phyloP scores from a whole-genome alignment of 2,329 filamentous ascomycete species.

The Colletotrichum neosansevieriae region DNA sequence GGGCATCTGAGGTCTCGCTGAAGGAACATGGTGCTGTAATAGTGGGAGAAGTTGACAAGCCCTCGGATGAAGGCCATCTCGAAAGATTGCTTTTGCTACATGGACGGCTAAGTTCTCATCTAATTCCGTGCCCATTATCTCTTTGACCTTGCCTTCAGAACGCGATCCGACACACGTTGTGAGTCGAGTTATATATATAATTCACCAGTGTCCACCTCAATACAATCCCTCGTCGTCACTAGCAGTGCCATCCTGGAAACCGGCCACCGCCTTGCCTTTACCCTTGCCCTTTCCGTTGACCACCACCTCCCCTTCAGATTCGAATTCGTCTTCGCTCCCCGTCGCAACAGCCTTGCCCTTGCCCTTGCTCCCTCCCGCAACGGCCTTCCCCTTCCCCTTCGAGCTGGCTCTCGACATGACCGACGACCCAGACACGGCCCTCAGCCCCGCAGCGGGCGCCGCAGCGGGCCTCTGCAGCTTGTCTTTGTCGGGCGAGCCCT shows the following conservation, averaged over 20 bases:
- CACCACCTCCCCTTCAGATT: slow-evolving; percentile 47
- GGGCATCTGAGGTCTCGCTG: not conserved
- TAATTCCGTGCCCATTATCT: slow-evolving; percentile 1
- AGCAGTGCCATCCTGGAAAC: slow-evolving; percentile 65
- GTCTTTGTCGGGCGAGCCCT: slow-evolving; percentile 68
- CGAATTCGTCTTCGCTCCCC: slow-evolving; percentile 50
- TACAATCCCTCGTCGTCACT: slow-evolving; percentile 71
- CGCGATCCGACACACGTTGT: too few species aligned
- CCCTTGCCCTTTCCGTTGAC: slow-evolving; percentile 56
- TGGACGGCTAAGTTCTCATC: slow-evolving; percentile 1
- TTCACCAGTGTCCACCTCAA: slow-evolving; percentile 46
- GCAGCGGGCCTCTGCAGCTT: slow-evolving; percentile 43
- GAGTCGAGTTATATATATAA: not conserved
- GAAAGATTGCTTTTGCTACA: slow-evolving; percentile 11
- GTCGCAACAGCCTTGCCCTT: slow-evolving; percentile 53
- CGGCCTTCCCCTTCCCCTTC: slow-evolving; percentile 53
- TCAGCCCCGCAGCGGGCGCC: slow-evolving; percentile 2
- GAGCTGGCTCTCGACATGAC: slow-evolving; percentile 44
- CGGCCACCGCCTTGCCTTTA: slow-evolving; percentile 67
- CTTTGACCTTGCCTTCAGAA: not conserved
- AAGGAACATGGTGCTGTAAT: not conserved
- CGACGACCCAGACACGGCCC: slow-evolving; percentile 46
- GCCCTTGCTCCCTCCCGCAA: slow-evolving; percentile 50
- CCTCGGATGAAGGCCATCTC: slow-evolving; percentile 1
- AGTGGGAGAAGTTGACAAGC: slow-evolving; percentile 7